Evolutionary conservation across 805 yeast species (phyloP).

Genomic region (Candida ovalis): DNA sequence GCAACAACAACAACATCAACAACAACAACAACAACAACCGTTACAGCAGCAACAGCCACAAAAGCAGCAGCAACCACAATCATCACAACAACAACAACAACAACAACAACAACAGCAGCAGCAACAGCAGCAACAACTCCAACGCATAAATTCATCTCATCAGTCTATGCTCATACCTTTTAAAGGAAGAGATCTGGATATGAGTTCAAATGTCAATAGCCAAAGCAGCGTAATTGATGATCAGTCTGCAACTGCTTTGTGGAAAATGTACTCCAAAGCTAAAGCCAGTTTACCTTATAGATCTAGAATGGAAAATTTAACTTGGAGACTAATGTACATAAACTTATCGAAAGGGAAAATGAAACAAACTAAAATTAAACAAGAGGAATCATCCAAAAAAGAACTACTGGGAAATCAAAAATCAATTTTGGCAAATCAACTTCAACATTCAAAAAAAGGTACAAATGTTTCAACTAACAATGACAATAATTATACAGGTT

Average conservation of each 20-base stretch:
- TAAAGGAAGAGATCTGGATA: not conserved
- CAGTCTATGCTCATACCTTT: not conserved
- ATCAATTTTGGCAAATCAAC: constrained; percentile 3
- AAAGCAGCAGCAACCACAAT: constrained; percentile 1
- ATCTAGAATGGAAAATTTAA: constrained; percentile 74
- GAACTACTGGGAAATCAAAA: not conserved
- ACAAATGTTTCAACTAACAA: constrained; percentile 4
- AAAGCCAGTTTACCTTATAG: constrained; percentile 70
- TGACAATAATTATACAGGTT: constrained; percentile 23
- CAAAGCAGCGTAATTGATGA: constrained; percentile 26
- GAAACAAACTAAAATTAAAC: not conserved
- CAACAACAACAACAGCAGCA: not conserved
- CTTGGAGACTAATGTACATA: constrained; percentile 84
- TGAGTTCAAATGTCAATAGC: not conserved
- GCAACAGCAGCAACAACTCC: not conserved
- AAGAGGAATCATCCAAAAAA: not conserved
- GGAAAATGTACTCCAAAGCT: constrained; percentile 82
- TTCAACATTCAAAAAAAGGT: not conserved
- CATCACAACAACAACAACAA: not conserved
- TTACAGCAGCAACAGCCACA: not conserved
- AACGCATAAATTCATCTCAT: not conserved
- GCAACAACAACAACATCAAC: not conserved
- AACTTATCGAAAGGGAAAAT: constrained; percentile 24
- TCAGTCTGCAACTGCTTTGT: constrained; percentile 49
- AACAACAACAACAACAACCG: not conserved